Evolutionary conservation across 208 protist species (phyloP).

Genomic region (Phytomonas serpens): DNA sequence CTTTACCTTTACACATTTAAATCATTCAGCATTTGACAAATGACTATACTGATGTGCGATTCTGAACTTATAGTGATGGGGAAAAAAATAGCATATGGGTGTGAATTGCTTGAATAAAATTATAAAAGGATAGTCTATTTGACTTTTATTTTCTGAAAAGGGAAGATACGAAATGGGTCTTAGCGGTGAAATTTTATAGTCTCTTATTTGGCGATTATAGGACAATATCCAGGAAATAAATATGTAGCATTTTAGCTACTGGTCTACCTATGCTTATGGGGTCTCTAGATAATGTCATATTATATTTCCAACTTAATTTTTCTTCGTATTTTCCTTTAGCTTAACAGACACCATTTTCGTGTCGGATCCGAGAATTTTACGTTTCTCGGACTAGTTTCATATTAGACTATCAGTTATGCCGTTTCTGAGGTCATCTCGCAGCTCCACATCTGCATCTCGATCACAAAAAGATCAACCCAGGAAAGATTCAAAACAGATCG

Average conservation of each 20-base stretch:
- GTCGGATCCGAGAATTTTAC: neutral
- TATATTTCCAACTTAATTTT: neutral
- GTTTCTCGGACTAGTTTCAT: neutral
- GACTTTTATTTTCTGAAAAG: neutral
- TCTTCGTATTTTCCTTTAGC: neutral
- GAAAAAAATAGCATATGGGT: neutral
- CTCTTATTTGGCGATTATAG: neutral
- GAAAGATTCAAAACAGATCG: neutral
- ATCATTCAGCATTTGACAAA: neutral
- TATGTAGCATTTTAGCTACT: neutral
- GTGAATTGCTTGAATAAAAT: neutral
- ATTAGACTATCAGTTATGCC: neutral
- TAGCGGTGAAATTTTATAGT: neutral
- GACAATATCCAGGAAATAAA: neutral
- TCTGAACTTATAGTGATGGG: neutral
- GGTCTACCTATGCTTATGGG: neutral
- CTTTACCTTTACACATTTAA: neutral
- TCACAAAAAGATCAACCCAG: neutral
- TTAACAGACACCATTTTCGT: neutral
- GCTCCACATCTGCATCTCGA: neutral
- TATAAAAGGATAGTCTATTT: neutral
- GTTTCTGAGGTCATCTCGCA: neutral
- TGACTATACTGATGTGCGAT: neutral
- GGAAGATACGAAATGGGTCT: neutral
- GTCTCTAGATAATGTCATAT: neutral